Percentiles rank a stretch among this genome's conserved stretches.
Conservation (phyloP, 73 alveolate species). For the Tetrahymena malaccensis region DNA sequence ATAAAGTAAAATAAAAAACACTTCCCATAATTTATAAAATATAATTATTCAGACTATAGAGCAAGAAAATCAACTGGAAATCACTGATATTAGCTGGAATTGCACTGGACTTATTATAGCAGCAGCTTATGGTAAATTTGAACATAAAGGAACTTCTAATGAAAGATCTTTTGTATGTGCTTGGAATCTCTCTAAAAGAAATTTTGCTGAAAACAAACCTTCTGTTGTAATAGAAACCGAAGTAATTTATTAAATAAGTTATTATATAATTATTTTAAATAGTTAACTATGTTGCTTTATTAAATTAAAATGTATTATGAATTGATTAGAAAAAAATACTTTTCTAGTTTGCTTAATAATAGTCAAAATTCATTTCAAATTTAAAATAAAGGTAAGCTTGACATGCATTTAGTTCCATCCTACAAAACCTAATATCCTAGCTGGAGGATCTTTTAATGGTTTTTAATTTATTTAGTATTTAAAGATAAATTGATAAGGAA, state of each 20-base stretch:
- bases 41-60: neutral
- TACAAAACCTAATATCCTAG: conserved; percentile 53
- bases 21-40: neutral
- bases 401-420: conserved; percentile 66
- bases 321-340: too few species aligned
- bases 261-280: neutral
- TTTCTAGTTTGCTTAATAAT: too few species aligned
- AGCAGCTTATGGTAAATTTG: conserved; percentile 65
- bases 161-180: conserved; percentile 53
- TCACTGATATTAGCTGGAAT: conserved; percentile 60
- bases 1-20: neutral
- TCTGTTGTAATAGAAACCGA: conserved; percentile 42
- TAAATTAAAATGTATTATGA: too few species aligned
- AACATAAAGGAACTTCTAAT: conserved; percentile 52
- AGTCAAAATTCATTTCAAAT: neutral
- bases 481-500: neutral
- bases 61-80: conserved; percentile 37
- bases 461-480: neutral
- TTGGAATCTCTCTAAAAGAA: conserved; percentile 70
- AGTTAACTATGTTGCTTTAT: too few species aligned
- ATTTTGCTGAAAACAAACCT: conserved; percentile 55
- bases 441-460: conserved; percentile 77
- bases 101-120: conserved; percentile 76
- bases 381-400: conserved; percentile 12
- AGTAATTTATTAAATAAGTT: neutral